Base-by-base conservation (phyloP, 441 rosid genomes). In the Populus hybrid region DNA sequence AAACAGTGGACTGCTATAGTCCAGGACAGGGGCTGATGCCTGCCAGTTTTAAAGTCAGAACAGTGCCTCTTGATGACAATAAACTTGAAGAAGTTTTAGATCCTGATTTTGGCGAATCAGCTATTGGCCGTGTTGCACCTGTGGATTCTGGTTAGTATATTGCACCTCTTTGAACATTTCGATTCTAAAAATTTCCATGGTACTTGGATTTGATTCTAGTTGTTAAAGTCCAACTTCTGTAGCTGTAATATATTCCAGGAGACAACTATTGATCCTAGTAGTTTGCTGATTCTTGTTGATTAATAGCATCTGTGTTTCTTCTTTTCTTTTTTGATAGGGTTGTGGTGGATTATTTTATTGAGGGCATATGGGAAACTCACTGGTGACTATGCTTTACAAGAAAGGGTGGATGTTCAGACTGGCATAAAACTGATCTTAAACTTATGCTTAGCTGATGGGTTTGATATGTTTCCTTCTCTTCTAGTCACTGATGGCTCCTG, bases 11-110 rank as follows among this genome's bases (percentile, higher is more conserved):
- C 77, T 95, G 99, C 85, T 95, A 92, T 80, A 92, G 98, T 83
- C 99, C 97, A 9, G 99, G 98, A 46, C 98, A 93, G 83, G 99
- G 99, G 4, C 74, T 95, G 83, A 95, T 95, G 99, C 99, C 98
- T 34, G 99, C 99, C 26, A 95, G 98, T 86, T 95, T 95, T 73
- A 95, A 95, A 87, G 97, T 95, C 71, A 92, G 97, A 82, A 83
- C 81, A 4, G 97, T 92, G 75, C 90, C 91, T n/a, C 89, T 91
- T 12, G 94, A 90, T 85, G 92, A 84, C 40, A 85, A 87, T 72
- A 92, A 86, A 80, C 75, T 72, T 23, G 97, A 95, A 88, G 99
- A 95, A 80, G 93, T 92, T 81, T 81, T 95, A 14, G 98, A 93
- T 87, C 99, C 99, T 8, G 99, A 95, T 85, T 95, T 95, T 78